Conservation (phyloP, 2,329 filamentous ascomycete genomes). For the Microsporum ferrugineum region DNA sequence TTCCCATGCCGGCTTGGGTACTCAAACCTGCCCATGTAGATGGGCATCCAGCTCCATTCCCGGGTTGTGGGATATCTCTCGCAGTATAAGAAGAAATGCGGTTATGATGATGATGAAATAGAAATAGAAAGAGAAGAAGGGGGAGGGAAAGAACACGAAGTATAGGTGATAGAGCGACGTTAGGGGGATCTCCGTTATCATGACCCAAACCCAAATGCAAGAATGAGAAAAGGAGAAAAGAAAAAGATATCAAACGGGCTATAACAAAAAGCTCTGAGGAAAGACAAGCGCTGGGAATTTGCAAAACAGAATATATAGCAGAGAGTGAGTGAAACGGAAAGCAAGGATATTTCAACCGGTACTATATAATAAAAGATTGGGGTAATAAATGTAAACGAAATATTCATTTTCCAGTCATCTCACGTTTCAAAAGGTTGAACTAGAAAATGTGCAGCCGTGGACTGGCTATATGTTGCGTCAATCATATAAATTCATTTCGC, state of each 20-base stretch:
- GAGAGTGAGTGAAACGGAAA: background rate
- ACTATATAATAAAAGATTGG: background rate
- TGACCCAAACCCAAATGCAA: constrained; percentile 3
- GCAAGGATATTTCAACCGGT: background rate
- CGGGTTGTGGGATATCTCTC: background rate
- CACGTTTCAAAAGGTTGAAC: background rate
- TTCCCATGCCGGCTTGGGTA: background rate
- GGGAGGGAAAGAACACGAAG: background rate
- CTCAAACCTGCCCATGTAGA: background rate
- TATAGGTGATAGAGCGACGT: background rate
- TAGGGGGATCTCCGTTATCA: background rate
- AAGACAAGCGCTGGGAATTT: background rate
- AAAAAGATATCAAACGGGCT: background rate
- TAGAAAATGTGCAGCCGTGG: background rate
- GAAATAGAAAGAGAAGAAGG: background rate
- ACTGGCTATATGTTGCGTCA: background rate
- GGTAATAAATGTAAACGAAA: background rate
- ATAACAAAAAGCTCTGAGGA: background rate
- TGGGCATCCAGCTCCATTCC: background rate
- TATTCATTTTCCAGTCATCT: background rate
- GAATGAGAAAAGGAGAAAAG: background rate
- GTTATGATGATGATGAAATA: background rate
- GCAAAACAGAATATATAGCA: background rate
- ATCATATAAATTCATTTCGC: constrained; percentile 15
- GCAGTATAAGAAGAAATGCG: background rate